Conservation (phyloP, 2,329 filamentous ascomycete species). For the Aureobasidium sp. region DNA sequence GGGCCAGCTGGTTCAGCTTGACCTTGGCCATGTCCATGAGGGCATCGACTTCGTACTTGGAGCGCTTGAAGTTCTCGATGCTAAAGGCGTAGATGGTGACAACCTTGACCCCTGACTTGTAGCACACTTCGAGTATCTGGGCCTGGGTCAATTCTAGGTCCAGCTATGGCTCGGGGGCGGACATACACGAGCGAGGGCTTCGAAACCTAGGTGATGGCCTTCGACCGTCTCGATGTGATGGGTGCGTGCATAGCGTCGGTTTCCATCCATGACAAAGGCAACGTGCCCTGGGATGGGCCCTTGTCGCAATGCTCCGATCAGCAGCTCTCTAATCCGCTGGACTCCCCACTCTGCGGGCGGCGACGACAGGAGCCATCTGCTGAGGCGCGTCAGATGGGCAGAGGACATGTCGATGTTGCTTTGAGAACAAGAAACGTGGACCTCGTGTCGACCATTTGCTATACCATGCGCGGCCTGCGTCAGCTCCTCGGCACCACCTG, state of each 20-base stretch:
- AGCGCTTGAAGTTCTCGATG: slow-evolving; percentile 97
- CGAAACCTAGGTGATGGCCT: slow-evolving; percentile 91
- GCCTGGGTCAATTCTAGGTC: neutral
- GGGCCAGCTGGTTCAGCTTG: slow-evolving; percentile 82
- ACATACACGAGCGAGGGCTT: slow-evolving; percentile 77
- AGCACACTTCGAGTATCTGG: slow-evolving; percentile 89
- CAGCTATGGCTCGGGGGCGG: neutral
- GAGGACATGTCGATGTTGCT: slow-evolving; percentile 21
- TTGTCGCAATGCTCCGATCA: slow-evolving; percentile 83
- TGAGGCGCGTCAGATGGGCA: slow-evolving; percentile 54
- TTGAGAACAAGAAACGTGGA: neutral
- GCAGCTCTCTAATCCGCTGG: slow-evolving; percentile 67
- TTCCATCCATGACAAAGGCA: slow-evolving; percentile 99
- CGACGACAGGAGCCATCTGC: slow-evolving; percentile 75
- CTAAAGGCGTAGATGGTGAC: slow-evolving; percentile 98
- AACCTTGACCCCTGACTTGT: slow-evolving; percentile 92
- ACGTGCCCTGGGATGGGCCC: slow-evolving; percentile 91
- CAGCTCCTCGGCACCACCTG: slow-evolving; percentile 8
- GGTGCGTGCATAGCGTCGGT: slow-evolving; percentile 80
- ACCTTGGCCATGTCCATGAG: slow-evolving; percentile 97
- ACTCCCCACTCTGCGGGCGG: slow-evolving; percentile 90
- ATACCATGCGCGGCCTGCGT: slow-evolving; percentile 6
- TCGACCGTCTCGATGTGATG: slow-evolving; percentile 95
- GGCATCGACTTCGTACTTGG: slow-evolving; percentile 91
- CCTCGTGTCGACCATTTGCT: neutral